Evolutionary conservation across 148 eudicot genomes (phyloP).

Genomic region (Nyssa sinensis): DNA sequence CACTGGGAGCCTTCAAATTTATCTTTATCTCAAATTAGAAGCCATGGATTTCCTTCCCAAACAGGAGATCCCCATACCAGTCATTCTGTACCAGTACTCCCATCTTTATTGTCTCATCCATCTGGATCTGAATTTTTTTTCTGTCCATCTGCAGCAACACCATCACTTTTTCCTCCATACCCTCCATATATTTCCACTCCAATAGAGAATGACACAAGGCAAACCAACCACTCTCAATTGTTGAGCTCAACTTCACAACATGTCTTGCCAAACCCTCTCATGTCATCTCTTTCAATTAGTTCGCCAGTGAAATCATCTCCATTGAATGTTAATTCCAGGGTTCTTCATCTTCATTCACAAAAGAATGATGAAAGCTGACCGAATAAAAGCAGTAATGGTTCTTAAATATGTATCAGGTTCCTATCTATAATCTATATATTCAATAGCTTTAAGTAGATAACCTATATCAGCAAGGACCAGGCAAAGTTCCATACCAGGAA

Average conservation of each 20-base stretch:
- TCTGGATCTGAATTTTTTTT: slow-evolving; percentile 30
- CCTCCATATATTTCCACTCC: slow-evolving; percentile 22
- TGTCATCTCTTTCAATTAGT: no score
- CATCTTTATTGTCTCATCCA: slow-evolving; percentile 16
- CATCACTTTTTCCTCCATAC: slow-evolving; percentile 28
- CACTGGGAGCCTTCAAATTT: slow-evolving; percentile 58
- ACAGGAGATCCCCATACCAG: slow-evolving; percentile 13
- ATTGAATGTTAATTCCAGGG: no score
- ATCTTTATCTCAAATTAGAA: slow-evolving; percentile 54
- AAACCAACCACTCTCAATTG: slow-evolving; percentile 31
- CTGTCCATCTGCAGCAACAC: slow-evolving; percentile 35
- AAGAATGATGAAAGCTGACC: no score
- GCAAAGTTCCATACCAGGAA: no score
- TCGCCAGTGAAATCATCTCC: no score
- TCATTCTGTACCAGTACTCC: slow-evolving; percentile 14
- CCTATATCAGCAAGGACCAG: no score
- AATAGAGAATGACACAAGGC: slow-evolving; percentile 35
- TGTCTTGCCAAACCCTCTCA: no score
- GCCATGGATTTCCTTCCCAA: slow-evolving; percentile 32
- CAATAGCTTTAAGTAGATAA: no score
- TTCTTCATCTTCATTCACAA: no score
- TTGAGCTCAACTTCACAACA: slow-evolving; percentile 22
- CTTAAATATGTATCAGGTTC: no score
- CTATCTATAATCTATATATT: no score
- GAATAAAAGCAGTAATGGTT: no score